Percentiles rank a stretch among this genome's conserved stretches.
Conservation (phyloP, 805 yeast genomes). For the Yarrowia phangngaensis region DNA sequence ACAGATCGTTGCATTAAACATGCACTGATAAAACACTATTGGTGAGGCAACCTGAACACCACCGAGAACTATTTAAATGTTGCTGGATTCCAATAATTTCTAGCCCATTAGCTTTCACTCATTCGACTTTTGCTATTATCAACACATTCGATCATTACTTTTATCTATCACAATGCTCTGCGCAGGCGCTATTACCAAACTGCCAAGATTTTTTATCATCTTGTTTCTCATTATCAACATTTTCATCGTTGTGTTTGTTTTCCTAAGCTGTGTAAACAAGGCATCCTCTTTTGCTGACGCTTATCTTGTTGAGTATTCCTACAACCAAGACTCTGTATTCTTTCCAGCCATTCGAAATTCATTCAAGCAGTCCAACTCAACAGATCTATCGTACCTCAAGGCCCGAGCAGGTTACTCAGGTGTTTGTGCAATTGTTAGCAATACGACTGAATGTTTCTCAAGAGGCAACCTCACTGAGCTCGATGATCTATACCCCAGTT, state of each 20-base stretch:
- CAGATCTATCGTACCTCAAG: neutral
- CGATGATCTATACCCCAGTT: constrained; percentile 6
- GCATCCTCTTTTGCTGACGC: constrained; percentile 3
- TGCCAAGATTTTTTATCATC: constrained; percentile 11
- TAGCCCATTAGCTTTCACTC: too few species aligned
- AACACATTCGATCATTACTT: too few species aligned
- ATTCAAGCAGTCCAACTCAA: neutral
- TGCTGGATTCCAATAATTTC: too few species aligned
- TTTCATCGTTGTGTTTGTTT: constrained; percentile 5
- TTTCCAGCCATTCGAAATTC: constrained; percentile 7
- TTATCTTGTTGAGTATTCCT: constrained; percentile 11
- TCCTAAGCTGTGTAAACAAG: constrained; percentile 8
- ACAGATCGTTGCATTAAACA: too few species aligned
- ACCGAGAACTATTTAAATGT: too few species aligned
- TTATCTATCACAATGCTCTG: constrained; percentile 11
- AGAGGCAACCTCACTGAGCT: constrained; percentile 8
- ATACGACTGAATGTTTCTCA: constrained; percentile 7
- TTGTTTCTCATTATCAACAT: constrained; percentile 12
- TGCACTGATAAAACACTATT: too few species aligned
- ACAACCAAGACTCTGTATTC: constrained; percentile 13
- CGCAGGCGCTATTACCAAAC: constrained; percentile 4
- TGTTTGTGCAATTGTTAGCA: neutral
- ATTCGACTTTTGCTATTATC: too few species aligned
- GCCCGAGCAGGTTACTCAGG: constrained; percentile 8
- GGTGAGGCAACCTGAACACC: too few species aligned